Percentiles rank a stretch among this genome's conserved stretches.
Evolutionary conservation across 495 filamentous ascomycete genomes (phyloP).

Genomic region (Neurospora sp.): DNA sequence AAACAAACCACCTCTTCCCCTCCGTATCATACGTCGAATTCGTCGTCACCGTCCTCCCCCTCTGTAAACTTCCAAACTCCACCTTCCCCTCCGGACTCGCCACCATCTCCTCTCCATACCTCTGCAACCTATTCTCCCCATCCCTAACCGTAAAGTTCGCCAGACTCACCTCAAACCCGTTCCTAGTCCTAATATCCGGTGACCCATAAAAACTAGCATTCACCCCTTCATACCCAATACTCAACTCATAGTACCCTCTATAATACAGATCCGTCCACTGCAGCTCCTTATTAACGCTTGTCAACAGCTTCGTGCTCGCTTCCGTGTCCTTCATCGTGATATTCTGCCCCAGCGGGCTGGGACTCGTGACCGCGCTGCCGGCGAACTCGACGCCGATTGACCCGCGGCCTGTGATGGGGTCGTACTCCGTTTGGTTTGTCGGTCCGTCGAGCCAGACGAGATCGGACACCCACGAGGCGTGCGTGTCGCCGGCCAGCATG

Average conservation of each 20-base stretch:
- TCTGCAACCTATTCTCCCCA: conserved; percentile 40
- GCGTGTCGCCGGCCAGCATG: conserved; percentile 54
- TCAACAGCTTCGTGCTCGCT: conserved; percentile 25
- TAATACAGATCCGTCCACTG: conserved; percentile 64
- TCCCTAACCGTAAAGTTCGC: conserved; percentile 49
- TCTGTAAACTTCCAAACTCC: background rate
- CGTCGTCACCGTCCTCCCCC: background rate
- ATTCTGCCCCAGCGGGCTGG: conserved; percentile 39
- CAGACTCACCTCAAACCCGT: conserved; percentile 43
- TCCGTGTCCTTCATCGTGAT: conserved; percentile 12
- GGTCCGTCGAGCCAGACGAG: conserved; percentile 43
- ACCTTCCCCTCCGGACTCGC: background rate
- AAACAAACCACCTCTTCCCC: background rate
- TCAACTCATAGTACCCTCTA: conserved; percentile 50
- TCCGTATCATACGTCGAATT: conserved; percentile 13
- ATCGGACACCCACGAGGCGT: conserved; percentile 54
- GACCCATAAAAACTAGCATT: conserved; percentile 41
- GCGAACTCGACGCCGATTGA: conserved; percentile 58
- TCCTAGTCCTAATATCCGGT: conserved; percentile 31
- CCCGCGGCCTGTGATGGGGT: conserved; percentile 45
- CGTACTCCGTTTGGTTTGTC: conserved; percentile 40
- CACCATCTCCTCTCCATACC: conserved; percentile 7
- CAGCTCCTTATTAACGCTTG: conserved; percentile 45
- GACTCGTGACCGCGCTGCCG: conserved; percentile 49
- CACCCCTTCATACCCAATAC: conserved; percentile 38